Conservation (phyloP, 495 filamentous ascomycete genomes). For the Penicillium robsamsonii region DNA sequence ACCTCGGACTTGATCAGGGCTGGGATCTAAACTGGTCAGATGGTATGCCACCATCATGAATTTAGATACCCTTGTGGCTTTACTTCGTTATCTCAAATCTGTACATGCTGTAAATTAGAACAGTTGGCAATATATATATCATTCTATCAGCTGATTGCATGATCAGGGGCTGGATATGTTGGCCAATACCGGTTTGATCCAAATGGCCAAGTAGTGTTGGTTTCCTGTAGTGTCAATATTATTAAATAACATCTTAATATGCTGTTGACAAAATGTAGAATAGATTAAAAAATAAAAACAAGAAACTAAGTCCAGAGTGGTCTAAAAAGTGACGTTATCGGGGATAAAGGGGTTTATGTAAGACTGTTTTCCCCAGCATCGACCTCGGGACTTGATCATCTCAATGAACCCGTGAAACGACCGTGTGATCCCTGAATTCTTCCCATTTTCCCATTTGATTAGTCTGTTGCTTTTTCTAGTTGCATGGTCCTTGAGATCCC, state of each 20-base stretch:
- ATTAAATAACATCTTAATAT: neutral
- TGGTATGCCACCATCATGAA: slow-evolving; percentile 7
- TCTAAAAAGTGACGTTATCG: slow-evolving; percentile 1
- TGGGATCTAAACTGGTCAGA: slow-evolving; percentile 42
- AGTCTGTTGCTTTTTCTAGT: slow-evolving; percentile 1
- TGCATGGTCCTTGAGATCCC: slow-evolving; percentile 14
- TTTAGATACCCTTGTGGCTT: neutral
- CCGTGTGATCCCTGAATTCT: slow-evolving; percentile 8
- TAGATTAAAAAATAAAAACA: neutral
- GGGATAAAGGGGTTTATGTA: slow-evolving; percentile 22
- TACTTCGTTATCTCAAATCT: neutral
- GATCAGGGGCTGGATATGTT: neutral
- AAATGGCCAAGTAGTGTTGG: neutral
- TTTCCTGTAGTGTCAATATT: neutral
- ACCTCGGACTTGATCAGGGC: slow-evolving; percentile 40
- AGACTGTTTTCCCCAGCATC: slow-evolving; percentile 20
- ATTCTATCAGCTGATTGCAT: neutral
- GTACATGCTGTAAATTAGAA: neutral
- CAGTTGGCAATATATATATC: neutral
- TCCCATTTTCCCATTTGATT: slow-evolving; percentile 1
- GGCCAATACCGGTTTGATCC: neutral
- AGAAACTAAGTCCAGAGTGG: neutral
- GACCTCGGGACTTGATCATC: slow-evolving; percentile 21
- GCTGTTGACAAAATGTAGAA: neutral
- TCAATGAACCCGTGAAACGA: slow-evolving; percentile 8